phyloP scores from a whole-genome alignment of 208 protist species.

The Tetramitus jugosus region DNA sequence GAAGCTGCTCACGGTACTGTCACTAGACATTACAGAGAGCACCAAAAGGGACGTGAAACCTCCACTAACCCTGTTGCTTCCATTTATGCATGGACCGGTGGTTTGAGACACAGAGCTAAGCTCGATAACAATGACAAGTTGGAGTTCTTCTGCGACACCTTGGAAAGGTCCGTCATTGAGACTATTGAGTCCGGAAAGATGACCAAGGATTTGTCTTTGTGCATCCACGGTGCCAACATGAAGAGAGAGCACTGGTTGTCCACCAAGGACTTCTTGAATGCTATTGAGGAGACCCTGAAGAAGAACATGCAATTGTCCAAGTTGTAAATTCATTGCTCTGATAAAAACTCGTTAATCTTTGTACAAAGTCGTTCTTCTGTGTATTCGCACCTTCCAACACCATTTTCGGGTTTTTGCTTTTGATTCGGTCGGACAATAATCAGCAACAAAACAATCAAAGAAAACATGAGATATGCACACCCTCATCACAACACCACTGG shows the following conservation, averaged over 20 bases:
- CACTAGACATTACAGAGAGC: conserved; percentile 89
- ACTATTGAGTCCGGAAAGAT: conserved; percentile 85
- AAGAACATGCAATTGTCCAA: conserved; percentile 33
- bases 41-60: conserved; percentile 88
- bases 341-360: too few species aligned
- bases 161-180: conserved; percentile 78
- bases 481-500: too few species aligned
- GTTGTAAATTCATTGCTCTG: too few species aligned
- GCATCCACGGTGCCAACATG: conserved; percentile 65
- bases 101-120: conserved; percentile 83
- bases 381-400: too few species aligned
- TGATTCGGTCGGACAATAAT: too few species aligned
- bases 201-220: conserved; percentile 95
- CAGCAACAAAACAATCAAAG: too few species aligned
- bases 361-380: too few species aligned
- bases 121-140: conserved; percentile 83
- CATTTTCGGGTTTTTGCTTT: too few species aligned
- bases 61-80: conserved; percentile 94
- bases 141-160: conserved; percentile 60
- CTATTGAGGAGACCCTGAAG: conserved; percentile 37
- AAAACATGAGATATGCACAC: too few species aligned
- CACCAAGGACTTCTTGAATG: conserved; percentile 50
- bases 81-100: conserved; percentile 94
- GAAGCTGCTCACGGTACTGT: conserved; percentile 96
- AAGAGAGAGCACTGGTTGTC: conserved; percentile 42